A percentile compares a stretch with the other conserved stretches of the same genome.
Evolutionary conservation across 768 basidiomycete genomes (phyloP).

Genomic region (Dictyophora rubrovolvata): DNA sequence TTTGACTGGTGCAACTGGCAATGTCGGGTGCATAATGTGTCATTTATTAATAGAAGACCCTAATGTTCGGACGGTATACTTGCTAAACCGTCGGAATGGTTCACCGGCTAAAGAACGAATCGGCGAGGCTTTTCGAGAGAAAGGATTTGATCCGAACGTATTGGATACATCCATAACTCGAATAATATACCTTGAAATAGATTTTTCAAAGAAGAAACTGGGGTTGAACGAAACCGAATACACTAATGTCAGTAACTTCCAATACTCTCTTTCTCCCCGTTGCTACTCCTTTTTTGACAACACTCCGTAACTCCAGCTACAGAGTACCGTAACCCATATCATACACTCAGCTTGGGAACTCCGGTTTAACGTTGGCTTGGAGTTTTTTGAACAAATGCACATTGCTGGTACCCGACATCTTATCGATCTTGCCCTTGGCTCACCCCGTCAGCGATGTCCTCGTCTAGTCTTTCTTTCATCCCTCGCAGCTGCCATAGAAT

Average conservation of each 20-base stretch:
- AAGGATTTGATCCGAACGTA: not conserved
- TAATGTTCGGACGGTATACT: not conserved
- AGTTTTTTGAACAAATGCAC: constrained; percentile 11
- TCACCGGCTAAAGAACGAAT: not conserved
- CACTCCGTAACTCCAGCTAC: not conserved
- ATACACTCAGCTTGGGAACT: constrained; percentile 11
- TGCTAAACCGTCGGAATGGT: not conserved
- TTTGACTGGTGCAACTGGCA: not conserved
- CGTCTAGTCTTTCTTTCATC: constrained; percentile 1
- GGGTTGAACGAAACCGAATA: not conserved
- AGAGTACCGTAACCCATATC: constrained; percentile 3
- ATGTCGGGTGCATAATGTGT: not conserved
- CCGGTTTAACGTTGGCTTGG: constrained; percentile 10
- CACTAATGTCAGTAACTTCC: not conserved
- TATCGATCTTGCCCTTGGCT: constrained; percentile 10
- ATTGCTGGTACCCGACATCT: constrained; percentile 11
- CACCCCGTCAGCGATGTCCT: constrained; percentile 3
- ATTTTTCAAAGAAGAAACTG: not conserved
- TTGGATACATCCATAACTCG: not conserved
- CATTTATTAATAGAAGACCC: not conserved
- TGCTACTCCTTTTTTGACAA: not conserved
- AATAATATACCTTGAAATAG: not conserved
- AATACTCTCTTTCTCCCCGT: not conserved
- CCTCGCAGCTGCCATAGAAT: not conserved
- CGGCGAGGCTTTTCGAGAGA: not conserved